Base-by-base conservation (phyloP, 208 protist species). In the Phytomonas sp. region DNA sequence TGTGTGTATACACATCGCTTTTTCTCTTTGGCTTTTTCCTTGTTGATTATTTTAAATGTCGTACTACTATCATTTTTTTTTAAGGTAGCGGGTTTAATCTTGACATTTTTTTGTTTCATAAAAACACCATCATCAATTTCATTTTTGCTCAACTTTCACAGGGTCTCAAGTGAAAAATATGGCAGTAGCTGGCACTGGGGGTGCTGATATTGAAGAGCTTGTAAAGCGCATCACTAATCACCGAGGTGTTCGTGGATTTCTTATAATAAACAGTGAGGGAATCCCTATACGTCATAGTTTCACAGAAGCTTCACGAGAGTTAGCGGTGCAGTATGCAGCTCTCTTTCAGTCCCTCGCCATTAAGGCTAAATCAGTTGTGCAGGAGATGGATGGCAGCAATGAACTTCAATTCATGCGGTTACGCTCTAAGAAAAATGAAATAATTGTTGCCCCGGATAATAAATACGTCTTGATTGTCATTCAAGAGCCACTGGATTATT, bases 231-330 rank as follows among this genome's bases (percentile, higher is more conserved):
- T 99, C 67, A 96, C 89, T 20, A 83, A 79, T 20, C 96, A 98
- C 73, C 90, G 85, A 37, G 96, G 96, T 60, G 97, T 99, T 65
- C 82, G 91, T 43, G 97, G 97, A 36, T 88, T 98, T 62, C 74
- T 99, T n/a, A 97, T 99, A 63, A 79, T 98, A 60, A 98, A 99
- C 79, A 83, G 75, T 34, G 94, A 98, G 53, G 96, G 96, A 40
- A 97, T 98, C 76, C 85, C 94, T 15, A 97, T 98, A 53, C 88
- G 94, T 34, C 92, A 97, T 62, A 95, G 88, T 76, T 95, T 98
- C 76, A 88, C 94, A 4, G 89, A 97, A 74, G 85, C 91, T 33
- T 92, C 90, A 32, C 79, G 87, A 17, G 81, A 84, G 63, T 79
- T 96, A 17, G 91, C 96, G 26, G 84, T 97, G 46, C 93, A 98